Conservation (phyloP, 345 rosid species). For the Eucalyptus decipiens region DNA sequence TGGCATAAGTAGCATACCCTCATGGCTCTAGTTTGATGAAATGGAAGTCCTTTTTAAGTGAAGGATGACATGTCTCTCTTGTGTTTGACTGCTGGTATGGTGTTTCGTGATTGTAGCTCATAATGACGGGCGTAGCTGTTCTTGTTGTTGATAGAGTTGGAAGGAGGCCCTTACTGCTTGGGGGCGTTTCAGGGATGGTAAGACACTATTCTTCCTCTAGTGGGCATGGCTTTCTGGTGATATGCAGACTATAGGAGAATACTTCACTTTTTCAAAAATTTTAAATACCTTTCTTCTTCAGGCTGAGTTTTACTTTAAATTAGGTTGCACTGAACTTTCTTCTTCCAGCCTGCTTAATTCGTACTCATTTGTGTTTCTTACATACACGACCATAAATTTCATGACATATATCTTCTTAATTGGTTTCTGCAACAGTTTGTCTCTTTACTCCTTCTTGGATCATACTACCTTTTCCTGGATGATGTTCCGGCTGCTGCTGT, state of each 20-base stretch:
- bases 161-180: slow-evolving; percentile 82
- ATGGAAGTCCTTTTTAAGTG: not conserved
- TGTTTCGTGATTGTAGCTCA: slow-evolving; percentile 35
- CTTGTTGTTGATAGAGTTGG: slow-evolving; percentile 85
- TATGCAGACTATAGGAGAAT: not conserved
- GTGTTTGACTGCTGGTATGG: not conserved
- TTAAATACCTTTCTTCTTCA: not conserved
- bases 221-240: not conserved
- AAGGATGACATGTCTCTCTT: not conserved
- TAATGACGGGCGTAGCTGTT: slow-evolving; percentile 90
- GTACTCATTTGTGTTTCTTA: not conserved
- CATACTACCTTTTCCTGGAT: slow-evolving; percentile 76
- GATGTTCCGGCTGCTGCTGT: slow-evolving; percentile 60
- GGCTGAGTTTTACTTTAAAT: not conserved
- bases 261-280: not conserved
- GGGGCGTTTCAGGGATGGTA: slow-evolving; percentile 92
- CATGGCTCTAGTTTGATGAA: not conserved
- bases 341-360: not conserved
- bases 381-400: not conserved
- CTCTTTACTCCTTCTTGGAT: slow-evolving; percentile 81
- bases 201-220: slow-evolving; percentile 3
- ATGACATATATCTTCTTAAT: not conserved
- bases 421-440: slow-evolving; percentile 38
- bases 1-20: not conserved
- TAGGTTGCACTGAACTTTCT: not conserved